phyloP scores from a whole-genome alignment of 2,329 filamentous ascomycete species.

The Zymoseptoria passerinii region DNA sequence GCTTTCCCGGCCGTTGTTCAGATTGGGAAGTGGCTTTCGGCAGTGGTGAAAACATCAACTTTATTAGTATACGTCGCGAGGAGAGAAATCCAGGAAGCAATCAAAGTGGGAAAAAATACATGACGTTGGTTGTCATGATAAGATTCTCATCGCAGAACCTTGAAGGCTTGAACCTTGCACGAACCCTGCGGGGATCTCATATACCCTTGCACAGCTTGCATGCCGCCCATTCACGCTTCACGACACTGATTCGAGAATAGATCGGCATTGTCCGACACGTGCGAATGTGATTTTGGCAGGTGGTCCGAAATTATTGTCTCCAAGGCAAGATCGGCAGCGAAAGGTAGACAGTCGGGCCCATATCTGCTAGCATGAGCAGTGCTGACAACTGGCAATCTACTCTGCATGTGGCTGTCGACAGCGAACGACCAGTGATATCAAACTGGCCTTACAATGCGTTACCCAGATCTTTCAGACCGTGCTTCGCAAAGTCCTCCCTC shows the following conservation, averaged over 20 bases:
- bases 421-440: not conserved
- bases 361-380: not conserved
- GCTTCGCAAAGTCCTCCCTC: constrained; percentile 60
- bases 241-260: not conserved
- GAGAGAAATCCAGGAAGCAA: too few species aligned
- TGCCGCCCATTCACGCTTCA: too few species aligned
- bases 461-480: constrained; percentile 42
- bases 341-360: not conserved
- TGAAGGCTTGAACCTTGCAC: not conserved
- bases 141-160: not conserved
- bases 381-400: not conserved
- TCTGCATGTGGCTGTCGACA: not conserved
- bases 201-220: not conserved
- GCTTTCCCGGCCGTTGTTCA: too few species aligned
- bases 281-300: not conserved
- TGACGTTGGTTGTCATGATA: not conserved
- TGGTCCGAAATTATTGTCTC: not conserved
- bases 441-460: not conserved
- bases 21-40: too few species aligned
- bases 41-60: too few species aligned
- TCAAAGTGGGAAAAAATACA: not conserved
- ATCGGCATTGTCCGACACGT: not conserved
- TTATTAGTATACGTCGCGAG: too few species aligned
- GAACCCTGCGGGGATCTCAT: not conserved
- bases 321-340: not conserved